These are phyloP conservation scores for Lachnellula hyalina DNA, from an alignment of 2,329 filamentous ascomycete species.

Conservation along the genomic window DNA sequence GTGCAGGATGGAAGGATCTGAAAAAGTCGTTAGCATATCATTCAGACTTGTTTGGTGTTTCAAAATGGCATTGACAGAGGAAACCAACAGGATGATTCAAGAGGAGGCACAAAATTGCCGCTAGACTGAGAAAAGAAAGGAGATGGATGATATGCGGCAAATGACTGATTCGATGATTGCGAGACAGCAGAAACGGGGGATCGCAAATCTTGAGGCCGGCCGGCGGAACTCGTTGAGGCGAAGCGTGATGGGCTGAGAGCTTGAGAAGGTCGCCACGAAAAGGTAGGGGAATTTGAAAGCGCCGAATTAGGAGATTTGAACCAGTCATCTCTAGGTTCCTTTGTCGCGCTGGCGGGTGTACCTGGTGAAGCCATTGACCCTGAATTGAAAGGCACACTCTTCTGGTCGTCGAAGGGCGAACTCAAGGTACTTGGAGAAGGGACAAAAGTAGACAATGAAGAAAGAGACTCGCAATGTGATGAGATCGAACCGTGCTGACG, in stretches of 20 bases:
- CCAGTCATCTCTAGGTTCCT: slow-evolving; percentile 17
- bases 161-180: slow-evolving; percentile 15
- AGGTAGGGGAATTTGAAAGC: slow-evolving; percentile 30
- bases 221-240: slow-evolving; percentile 19
- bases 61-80: slow-evolving; percentile 32
- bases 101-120: slow-evolving; percentile 47
- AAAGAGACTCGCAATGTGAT: slow-evolving; percentile 21
- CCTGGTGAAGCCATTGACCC: slow-evolving; percentile 25
- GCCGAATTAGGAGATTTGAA: slow-evolving; percentile 35
- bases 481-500: slow-evolving; percentile 27
- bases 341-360: slow-evolving; percentile 22
- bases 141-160: slow-evolving; percentile 30
- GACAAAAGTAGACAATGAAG: slow-evolving; percentile 26
- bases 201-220: slow-evolving; percentile 19
- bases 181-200: slow-evolving; percentile 20
- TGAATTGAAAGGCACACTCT: slow-evolving; percentile 4
- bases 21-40: slow-evolving; percentile 20
- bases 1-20: slow-evolving; percentile 32
- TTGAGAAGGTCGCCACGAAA: slow-evolving; percentile 24
- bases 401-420: neutral
- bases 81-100: slow-evolving; percentile 50
- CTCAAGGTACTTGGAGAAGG: slow-evolving; percentile 22
- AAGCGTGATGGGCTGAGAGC: slow-evolving; percentile 19
- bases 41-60: slow-evolving; percentile 1
- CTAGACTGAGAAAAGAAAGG: slow-evolving; percentile 49